Percentiles rank a stretch among this genome's conserved stretches.
phyloP scores from a whole-genome alignment of 129 eudicot genomes.

The Pulicaria dysenterica region DNA sequence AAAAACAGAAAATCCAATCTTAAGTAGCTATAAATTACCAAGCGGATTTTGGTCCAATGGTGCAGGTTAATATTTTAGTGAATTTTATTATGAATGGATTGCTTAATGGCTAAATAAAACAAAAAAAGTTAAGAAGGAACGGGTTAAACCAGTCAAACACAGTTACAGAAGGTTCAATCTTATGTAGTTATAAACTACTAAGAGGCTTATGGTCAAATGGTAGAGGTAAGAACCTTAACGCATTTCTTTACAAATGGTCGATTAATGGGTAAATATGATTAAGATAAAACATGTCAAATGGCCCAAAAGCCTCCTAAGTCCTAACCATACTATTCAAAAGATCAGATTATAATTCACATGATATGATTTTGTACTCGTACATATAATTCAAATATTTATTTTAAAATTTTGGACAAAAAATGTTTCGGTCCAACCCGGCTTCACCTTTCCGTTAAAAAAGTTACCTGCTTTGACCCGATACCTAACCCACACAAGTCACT shows the following conservation, averaged over 20 bases:
- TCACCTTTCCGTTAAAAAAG: neutral
- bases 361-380: neutral
- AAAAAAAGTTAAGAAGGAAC: neutral
- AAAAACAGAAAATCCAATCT: slow-evolving; percentile 12
- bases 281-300: no score
- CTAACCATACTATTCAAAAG: no score
- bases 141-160: neutral
- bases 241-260: no score
- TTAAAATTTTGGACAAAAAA: neutral
- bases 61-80: neutral
- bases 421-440: neutral
- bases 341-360: neutral
- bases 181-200: no score
- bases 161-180: no score
- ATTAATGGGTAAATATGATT: no score
- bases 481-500: neutral
- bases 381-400: neutral
- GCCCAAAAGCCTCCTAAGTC: no score
- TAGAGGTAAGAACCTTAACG: no score
- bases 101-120: neutral
- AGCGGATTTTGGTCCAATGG: neutral
- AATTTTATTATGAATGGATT: neutral
- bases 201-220: no score
- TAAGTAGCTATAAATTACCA: slow-evolving; percentile 17
- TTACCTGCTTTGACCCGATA: neutral